Conservation (phyloP, 352 stramenopile genomes). For the Phytophthora podocarpi region DNA sequence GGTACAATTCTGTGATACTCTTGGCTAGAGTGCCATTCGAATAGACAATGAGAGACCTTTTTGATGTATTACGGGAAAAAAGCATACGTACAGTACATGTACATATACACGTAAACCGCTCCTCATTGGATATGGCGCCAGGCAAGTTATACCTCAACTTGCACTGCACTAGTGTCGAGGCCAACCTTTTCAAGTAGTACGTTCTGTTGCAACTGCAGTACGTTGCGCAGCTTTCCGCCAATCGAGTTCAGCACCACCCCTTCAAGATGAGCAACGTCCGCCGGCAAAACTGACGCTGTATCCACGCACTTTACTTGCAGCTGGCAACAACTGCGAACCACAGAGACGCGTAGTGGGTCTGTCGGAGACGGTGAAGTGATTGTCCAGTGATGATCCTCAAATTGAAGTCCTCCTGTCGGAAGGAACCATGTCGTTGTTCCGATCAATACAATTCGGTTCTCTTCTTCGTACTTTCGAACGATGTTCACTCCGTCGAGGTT, state of each 20-base stretch:
- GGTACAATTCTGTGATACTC: too few relatives aligned
- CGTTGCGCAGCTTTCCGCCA: slow-evolving; percentile 17
- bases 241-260: slow-evolving; percentile 26
- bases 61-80: too few relatives aligned
- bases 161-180: background rate
- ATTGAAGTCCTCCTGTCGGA: slow-evolving; percentile 30
- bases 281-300: background rate
- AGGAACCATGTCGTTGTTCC: slow-evolving; percentile 31
- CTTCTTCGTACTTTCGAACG: slow-evolving; percentile 31
- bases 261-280: slow-evolving; percentile 17
- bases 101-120: too few relatives aligned
- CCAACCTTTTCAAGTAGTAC: slow-evolving; percentile 12
- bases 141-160: background rate
- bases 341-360: slow-evolving; percentile 12
- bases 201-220: slow-evolving; percentile 26
- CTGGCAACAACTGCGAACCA: slow-evolving; percentile 32
- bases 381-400: slow-evolving; percentile 38
- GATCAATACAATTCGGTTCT: slow-evolving; percentile 24
- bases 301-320: slow-evolving; percentile 25
- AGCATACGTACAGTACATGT: too few relatives aligned
- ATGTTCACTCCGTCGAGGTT: slow-evolving; percentile 31
- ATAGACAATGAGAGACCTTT: too few relatives aligned
- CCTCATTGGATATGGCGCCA: too few relatives aligned
- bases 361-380: slow-evolving; percentile 23
- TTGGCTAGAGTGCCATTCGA: too few relatives aligned